phyloP scores from a whole-genome alignment of 345 rosid species.

The Mangifera indica region DNA sequence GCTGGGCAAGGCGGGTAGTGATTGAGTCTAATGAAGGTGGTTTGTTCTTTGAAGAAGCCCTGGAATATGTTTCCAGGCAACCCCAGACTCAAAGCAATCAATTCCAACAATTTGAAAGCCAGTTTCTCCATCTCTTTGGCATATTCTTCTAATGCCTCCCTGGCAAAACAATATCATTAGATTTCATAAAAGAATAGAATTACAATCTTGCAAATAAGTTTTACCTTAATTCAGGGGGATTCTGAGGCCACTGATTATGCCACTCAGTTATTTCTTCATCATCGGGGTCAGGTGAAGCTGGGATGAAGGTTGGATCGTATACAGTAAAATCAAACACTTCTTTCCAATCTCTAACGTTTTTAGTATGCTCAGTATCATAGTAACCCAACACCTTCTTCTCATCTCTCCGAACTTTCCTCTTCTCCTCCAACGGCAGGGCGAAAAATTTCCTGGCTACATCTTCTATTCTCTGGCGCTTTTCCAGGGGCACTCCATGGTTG shows the following conservation, averaged over 20 bases:
- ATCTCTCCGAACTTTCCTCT: conserved; percentile 32
- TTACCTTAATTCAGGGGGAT: conserved; percentile 26
- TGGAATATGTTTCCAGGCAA: conserved; percentile 26
- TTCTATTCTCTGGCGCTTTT: conserved; percentile 17
- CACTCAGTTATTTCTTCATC: conserved; percentile 18
- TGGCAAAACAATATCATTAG: conserved; percentile 18
- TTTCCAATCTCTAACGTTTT: conserved; percentile 57
- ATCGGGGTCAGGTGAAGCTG: conserved; percentile 25
- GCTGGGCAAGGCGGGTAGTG: conserved; percentile 41
- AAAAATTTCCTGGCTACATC: conserved; percentile 28
- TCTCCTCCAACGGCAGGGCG: conserved; percentile 33
- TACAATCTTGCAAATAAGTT: neutral
- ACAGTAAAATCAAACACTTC: conserved; percentile 41
- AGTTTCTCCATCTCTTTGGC: conserved; percentile 48
- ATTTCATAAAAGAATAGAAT: neutral
- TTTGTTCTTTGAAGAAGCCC: conserved; percentile 33
- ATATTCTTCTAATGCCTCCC: conserved; percentile 56
- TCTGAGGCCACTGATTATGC: conserved; percentile 11
- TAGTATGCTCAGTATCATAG: conserved; percentile 42
- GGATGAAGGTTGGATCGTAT: conserved; percentile 18
- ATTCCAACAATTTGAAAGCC: conserved; percentile 39
- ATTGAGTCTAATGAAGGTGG: conserved; percentile 28
- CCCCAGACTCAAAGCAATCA: conserved; percentile 38
- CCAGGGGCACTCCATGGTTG: conserved; percentile 43
- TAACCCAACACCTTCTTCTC: conserved; percentile 34